Base-by-base conservation (phyloP, 1,139 yeast species). In the Magnusiomyces fungicola region DNA sequence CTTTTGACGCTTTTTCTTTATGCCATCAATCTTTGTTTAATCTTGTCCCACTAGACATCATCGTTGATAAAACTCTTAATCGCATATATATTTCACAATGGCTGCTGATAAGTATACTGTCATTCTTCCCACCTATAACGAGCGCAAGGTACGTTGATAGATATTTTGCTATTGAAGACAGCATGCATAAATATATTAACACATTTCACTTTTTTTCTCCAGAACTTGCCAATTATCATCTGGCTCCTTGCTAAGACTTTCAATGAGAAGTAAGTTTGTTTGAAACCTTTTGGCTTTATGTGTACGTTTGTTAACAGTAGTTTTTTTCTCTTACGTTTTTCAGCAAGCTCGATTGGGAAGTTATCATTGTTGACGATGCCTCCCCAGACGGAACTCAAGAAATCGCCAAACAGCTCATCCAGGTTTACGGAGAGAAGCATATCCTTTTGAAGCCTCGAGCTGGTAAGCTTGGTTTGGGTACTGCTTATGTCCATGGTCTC, bases 381-480 rank as follows among this genome's bases (percentile, higher is more conserved):
- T 82, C 90, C 2, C 94, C 94, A 43, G 94, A 84, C 64, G 92
- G 92, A 18, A 84, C 94, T 19, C 90, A 82, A 65, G 83, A 78
- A 27, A 73, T 83, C 47, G 90, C 90, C 56, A 73, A 77, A 57
- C 78, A 83, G 67, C 72, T 84, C 58, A 76, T 81, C 57, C 68
- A 70, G 42, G 71, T 81, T 16, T 84, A 81, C 62, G 92, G 92
- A 16, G 62, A 68, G 22, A 76, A 81, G 32, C 84, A 76, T 58
- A 79, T 84, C 51, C 76, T 80, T 55, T 74, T 84, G 62, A 75
- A 83, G 64, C 80, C 92, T 23, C 78, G 94, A 61, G 81, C 86
- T 2, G 92, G 92, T 45, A 84, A 84, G 67, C 75, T 84, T 52
- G 94, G 94, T 5, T 75, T 84, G 55, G 92, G 89, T 40, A 84